phyloP scores from a whole-genome alignment of 768 basidiomycete genomes.

The Candolleomyces efflorescens region DNA sequence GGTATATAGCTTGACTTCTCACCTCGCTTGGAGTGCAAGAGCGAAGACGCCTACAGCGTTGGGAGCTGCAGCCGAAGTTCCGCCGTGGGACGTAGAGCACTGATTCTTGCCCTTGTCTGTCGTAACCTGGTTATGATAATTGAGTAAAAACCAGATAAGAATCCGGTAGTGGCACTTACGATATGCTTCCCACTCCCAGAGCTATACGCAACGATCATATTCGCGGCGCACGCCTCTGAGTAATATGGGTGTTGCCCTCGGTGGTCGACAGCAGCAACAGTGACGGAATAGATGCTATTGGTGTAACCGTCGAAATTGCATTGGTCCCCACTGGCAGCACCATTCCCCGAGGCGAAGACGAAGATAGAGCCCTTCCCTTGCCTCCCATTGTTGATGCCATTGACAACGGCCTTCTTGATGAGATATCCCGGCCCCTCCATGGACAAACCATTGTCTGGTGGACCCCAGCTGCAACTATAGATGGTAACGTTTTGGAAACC shows the following conservation, averaged over 20 bases:
- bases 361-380: slow-evolving; percentile 88
- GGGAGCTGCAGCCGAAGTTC: slow-evolving; percentile 97
- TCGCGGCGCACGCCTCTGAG: slow-evolving; percentile 96
- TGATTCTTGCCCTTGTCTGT: slow-evolving; percentile 86
- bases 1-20: slow-evolving; percentile 10
- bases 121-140: slow-evolving; percentile 60
- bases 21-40: slow-evolving; percentile 86
- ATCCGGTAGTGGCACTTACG: slow-evolving; percentile 44
- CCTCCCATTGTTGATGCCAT: slow-evolving; percentile 89
- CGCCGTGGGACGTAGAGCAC: slow-evolving; percentile 84
- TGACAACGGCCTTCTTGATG: slow-evolving; percentile 90
- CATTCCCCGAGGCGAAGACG: slow-evolving; percentile 97
- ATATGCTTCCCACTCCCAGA: slow-evolving; percentile 94
- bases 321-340: slow-evolving; percentile 86
- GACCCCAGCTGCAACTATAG: slow-evolving; percentile 98
- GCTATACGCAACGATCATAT: slow-evolving; percentile 94
- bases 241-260: slow-evolving; percentile 95
- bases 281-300: slow-evolving; percentile 94
- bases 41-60: slow-evolving; percentile 94
- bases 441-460: slow-evolving; percentile 87
- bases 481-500: slow-evolving; percentile 89
- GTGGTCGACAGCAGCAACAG: slow-evolving; percentile 92
- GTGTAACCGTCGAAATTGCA: slow-evolving; percentile 99
- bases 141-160: slow-evolving; percentile 4
- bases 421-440: slow-evolving; percentile 94